Conservation (phyloP, 2,329 filamentous ascomycete genomes). For the Ophiognomonia clavigignenti-juglandacearum region DNA sequence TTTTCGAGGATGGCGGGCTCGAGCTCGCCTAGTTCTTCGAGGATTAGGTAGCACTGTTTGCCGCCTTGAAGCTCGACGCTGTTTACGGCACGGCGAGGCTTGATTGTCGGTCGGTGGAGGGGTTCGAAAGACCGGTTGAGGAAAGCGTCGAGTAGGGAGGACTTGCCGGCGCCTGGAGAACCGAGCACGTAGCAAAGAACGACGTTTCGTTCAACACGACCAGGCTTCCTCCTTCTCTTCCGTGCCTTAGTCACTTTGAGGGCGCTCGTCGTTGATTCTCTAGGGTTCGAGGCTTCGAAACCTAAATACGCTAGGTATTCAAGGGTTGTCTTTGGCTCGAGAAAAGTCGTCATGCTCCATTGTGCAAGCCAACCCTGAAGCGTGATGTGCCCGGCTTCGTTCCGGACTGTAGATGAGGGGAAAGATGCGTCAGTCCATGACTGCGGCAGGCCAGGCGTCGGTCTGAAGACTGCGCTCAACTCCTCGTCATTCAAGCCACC, state of each 20-base stretch:
- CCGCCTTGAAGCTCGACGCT: slow-evolving; percentile 93
- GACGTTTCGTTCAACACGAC: slow-evolving; percentile 87
- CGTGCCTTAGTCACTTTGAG: slow-evolving; percentile 90
- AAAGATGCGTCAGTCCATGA: slow-evolving; percentile 89
- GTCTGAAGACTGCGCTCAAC: slow-evolving; percentile 80
- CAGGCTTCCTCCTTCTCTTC: slow-evolving; percentile 75
- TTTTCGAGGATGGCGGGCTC: slow-evolving; percentile 94
- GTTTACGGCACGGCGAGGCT: slow-evolving; percentile 89
- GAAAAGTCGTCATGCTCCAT: slow-evolving; percentile 99
- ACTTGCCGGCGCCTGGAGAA: slow-evolving; percentile 82
- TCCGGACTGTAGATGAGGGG: slow-evolving; percentile 88
- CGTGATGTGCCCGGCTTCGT: slow-evolving; percentile 92
- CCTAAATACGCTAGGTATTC: slow-evolving; percentile 95
- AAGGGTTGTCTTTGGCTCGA: slow-evolving; percentile 89
- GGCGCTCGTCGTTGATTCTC: slow-evolving; percentile 73
- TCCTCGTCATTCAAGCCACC: slow-evolving; percentile 86
- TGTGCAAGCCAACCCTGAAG: slow-evolving; percentile 97
- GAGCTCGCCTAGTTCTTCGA: slow-evolving; percentile 92
- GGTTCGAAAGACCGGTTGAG: slow-evolving; percentile 80
- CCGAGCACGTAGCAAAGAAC: slow-evolving; percentile 91
- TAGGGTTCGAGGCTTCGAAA: slow-evolving; percentile 77
- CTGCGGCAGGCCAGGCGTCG: slow-evolving; percentile 80
- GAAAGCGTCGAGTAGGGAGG: slow-evolving; percentile 84
- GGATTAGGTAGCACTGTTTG: slow-evolving; percentile 93
- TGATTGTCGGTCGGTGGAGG: slow-evolving; percentile 89